Evolutionary conservation across 2,329 filamentous ascomycete genomes (phyloP), one percentile per base, ranked within the genome.

Genomic region (Pochonia chlamydosporia): DNA sequence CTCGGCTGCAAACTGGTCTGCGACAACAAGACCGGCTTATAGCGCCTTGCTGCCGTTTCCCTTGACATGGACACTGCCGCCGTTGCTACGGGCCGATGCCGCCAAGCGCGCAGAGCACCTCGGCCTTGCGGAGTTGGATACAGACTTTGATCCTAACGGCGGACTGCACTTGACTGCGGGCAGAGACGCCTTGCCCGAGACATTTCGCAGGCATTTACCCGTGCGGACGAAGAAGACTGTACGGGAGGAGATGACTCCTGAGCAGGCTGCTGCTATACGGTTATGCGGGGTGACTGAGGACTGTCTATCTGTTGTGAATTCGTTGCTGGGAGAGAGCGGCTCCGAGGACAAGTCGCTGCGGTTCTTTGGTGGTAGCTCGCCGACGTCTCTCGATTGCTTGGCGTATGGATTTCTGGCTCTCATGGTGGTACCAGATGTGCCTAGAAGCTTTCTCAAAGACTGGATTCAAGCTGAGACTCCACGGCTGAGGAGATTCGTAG

Each of bases 1-100:
- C 53, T 93, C 90, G 26, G 88, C 85, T 48, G 82, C 89, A 53
- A 96, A 97, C 71, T 99, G 93, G 78, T 75, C 82, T 47, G 72
- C 76, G 37, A 71, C 78, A 42, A 96, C 90, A 4, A 82, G 89
- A 14, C 87, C 89, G 3, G 85, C 89, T 31, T 96, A 90, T 69
- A 89, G 84, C 54, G 71, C 74, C 5, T 78, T 96, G 48, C 79
- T 97, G 33, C 81, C 86, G 35, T 95, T 93, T 74, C 90, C 93
- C 16, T 76, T 90, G 52, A 91, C 91, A 57, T 99, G 93, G 80
- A 86, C 87, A 36, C 74, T 95, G 5, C 91, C 91, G 2, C 83
- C 87, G 1, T 73, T 80, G 47, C 73, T 89, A 46, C 86, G 90
- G 43, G 73, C 82, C 10, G 75, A 81, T 31, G 90, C 91, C 25